These are phyloP conservation scores for Nicotiana knightiana DNA, from an alignment of 257 asterid species.

Conservation along the genomic window DNA sequence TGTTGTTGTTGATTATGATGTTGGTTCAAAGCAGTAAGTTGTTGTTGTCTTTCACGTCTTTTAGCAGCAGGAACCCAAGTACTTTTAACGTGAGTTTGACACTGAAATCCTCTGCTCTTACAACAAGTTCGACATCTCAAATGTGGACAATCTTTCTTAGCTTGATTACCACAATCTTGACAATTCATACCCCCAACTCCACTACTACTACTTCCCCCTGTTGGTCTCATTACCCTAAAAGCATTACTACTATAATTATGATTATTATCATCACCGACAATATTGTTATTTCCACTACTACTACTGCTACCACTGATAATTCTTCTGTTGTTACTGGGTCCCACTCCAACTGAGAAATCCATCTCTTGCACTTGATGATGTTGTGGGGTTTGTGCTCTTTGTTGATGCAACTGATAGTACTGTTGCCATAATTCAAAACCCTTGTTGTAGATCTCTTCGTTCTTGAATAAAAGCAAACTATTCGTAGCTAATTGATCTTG, in stretches of 20 bases:
- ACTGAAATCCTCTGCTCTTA: conserved; percentile 63
- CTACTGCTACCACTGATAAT: conserved; percentile 20
- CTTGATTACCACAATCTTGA: conserved; percentile 74
- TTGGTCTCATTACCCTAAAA: conserved; percentile 33
- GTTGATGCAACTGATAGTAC: conserved; percentile 48
- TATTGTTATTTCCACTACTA: conserved; percentile 14
- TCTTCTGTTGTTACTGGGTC: conserved; percentile 30
- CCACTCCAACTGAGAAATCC: conserved; percentile 37
- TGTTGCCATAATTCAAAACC: conserved; percentile 89
- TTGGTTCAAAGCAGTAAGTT: conserved; percentile 25
- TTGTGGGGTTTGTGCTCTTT: conserved; percentile 15
- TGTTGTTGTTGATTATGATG: conserved; percentile 14
- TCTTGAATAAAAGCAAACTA: conserved; percentile 44
- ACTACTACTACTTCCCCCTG: neutral
- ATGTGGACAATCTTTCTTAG: conserved; percentile 66
- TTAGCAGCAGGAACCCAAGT: conserved; percentile 81
- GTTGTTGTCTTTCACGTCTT: conserved; percentile 62
- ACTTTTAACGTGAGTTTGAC: conserved; percentile 64
- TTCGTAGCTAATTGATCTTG: conserved; percentile 16
- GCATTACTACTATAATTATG: neutral
- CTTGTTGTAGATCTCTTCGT: conserved; percentile 75
- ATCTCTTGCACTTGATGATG: conserved; percentile 30
- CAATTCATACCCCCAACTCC: conserved; percentile 47
- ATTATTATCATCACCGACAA: conserved; percentile 23
- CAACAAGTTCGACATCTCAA: conserved; percentile 70